A percentile compares a stretch with the other conserved stretches of the same genome.
These are phyloP conservation scores for Lathyrus tuberosus DNA, from an alignment of 306 rosid species.

Conservation along the genomic window DNA sequence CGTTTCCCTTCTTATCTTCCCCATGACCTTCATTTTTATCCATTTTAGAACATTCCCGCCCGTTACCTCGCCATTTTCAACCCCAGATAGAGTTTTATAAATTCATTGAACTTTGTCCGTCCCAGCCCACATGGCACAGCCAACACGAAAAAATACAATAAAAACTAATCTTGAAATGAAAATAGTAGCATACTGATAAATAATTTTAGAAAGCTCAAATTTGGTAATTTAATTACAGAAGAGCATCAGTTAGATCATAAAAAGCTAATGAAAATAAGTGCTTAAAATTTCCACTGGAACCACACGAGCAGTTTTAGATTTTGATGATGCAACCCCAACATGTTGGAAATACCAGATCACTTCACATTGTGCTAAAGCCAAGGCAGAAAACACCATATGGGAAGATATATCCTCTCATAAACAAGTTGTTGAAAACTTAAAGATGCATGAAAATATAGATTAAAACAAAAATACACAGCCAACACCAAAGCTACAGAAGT, in stretches of 20 bases:
- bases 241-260: conserved; percentile 7
- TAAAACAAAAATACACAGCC: conserved; percentile 2
- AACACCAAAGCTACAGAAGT: conserved; percentile 1
- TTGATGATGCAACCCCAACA: conserved; percentile 87
- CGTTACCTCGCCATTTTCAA: conserved; percentile 14
- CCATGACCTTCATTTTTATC: conserved; percentile 9
- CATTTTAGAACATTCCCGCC: conserved; percentile 9
- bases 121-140: conserved; percentile 7
- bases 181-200: neutral
- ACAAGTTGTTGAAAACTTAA: conserved; percentile 23
- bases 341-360: conserved; percentile 96
- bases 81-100: conserved; percentile 5
- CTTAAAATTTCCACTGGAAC: conserved; percentile 85
- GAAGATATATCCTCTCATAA: conserved; percentile 44
- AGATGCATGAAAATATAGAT: conserved; percentile 19
- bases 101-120: conserved; percentile 1
- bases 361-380: conserved; percentile 98
- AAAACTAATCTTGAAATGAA: neutral
- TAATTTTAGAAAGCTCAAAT: conserved; percentile 5
- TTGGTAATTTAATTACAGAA: conserved; percentile 21
- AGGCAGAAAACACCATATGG: conserved; percentile 97
- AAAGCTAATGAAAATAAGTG: conserved; percentile 35
- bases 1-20: neutral
- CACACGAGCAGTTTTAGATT: conserved; percentile 73
- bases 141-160: neutral